Conservation (phyloP, 2,329 filamentous ascomycete species). For the Xylariaceae sp. region DNA sequence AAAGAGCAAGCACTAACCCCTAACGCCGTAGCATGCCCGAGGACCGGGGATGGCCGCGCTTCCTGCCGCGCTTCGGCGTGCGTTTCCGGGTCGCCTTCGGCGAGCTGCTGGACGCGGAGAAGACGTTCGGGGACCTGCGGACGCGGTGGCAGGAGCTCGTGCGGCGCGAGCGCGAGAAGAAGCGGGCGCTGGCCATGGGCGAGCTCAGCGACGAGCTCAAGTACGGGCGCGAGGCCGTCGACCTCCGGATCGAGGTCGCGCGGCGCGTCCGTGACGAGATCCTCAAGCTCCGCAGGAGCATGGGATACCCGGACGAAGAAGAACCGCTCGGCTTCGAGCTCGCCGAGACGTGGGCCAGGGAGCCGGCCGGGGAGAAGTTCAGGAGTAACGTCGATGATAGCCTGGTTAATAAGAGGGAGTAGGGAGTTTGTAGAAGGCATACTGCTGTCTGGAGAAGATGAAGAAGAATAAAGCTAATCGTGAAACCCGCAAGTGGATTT, state of each 20-base stretch:
- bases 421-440: not conserved
- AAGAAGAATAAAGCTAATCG: too few relatives aligned
- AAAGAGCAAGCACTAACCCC: too few relatives aligned
- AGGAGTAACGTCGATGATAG: slow-evolving; percentile 59
- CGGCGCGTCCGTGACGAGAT: slow-evolving; percentile 78
- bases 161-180: slow-evolving; percentile 46
- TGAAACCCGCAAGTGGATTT: too few relatives aligned
- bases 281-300: slow-evolving; percentile 70
- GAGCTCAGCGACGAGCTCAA: slow-evolving; percentile 70
- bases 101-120: slow-evolving; percentile 72
- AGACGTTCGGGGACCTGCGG: slow-evolving; percentile 76
- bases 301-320: slow-evolving; percentile 80
- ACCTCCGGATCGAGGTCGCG: slow-evolving; percentile 79
- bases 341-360: slow-evolving; percentile 76
- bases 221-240: slow-evolving; percentile 73
- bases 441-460: too few relatives aligned
- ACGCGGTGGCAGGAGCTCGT: slow-evolving; percentile 72
- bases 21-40: too few relatives aligned
- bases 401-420: slow-evolving; percentile 43
- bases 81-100: slow-evolving; percentile 77
- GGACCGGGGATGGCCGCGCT: slow-evolving; percentile 75
- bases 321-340: slow-evolving; percentile 65
- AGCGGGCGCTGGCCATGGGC: slow-evolving; percentile 47
- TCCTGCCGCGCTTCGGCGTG: slow-evolving; percentile 74
- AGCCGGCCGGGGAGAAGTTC: slow-evolving; percentile 51